A percentile compares a stretch with the other conserved stretches of the same genome.
phyloP scores from a whole-genome alignment of 2,329 filamentous ascomycete species.

The Lachnum nothofagi region DNA sequence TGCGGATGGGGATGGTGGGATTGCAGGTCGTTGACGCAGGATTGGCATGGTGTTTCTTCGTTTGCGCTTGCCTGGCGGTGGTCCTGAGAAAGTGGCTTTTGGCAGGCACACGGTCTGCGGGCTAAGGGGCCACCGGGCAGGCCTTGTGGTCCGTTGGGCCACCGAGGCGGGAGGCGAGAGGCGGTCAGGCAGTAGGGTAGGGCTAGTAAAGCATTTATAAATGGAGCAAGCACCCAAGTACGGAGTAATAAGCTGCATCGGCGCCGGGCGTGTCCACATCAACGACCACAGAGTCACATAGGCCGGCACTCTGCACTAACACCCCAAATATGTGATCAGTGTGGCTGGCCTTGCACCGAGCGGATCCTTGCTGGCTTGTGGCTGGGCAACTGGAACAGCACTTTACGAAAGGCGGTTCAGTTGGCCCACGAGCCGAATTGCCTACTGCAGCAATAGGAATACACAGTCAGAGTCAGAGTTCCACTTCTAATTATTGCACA shows the following conservation, averaged over 20 bases:
- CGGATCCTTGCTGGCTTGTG: slow-evolving; percentile 5
- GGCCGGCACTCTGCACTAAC: no score
- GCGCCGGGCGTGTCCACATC: no score
- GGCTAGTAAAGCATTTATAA: no score
- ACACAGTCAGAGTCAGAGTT: no score
- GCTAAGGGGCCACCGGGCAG: neutral
- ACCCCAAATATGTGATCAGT: neutral
- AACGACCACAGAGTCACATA: no score
- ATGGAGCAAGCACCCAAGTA: no score
- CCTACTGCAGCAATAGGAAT: no score
- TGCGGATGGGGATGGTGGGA: neutral
- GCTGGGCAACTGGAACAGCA: neutral
- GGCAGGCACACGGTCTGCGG: neutral
- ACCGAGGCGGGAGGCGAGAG: neutral
- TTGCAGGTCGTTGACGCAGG: neutral
- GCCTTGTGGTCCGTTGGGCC: neutral
- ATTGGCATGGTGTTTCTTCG: neutral
- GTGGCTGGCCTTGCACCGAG: neutral
- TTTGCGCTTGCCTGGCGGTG: no score
- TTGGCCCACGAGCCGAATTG: no score
- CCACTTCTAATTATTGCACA: neutral
- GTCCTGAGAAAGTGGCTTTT: no score
- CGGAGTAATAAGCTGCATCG: no score
- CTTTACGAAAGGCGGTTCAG: no score
- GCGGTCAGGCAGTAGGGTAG: neutral